phyloP scores from a whole-genome alignment of 495 filamentous ascomycete genomes.

The Xylaria bambusicola region DNA sequence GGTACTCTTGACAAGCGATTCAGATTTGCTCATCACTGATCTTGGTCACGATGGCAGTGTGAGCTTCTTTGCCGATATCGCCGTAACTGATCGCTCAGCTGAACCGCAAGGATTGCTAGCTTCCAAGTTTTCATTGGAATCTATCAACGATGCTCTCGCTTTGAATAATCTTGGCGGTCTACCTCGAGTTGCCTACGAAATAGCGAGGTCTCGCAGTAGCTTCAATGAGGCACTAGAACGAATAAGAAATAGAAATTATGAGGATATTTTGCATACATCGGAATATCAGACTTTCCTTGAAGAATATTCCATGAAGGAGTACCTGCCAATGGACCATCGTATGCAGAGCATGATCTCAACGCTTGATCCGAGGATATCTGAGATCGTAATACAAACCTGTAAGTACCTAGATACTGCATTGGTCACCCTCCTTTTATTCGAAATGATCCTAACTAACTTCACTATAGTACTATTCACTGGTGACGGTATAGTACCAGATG shows the following conservation, averaged over 20 bases:
- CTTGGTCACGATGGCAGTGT: constrained; percentile 60
- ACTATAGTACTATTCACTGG: constrained; percentile 13
- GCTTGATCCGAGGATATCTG: constrained; percentile 34
- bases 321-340: constrained; percentile 24
- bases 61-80: constrained; percentile 58
- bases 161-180: constrained; percentile 25
- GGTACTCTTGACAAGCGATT: constrained; percentile 67
- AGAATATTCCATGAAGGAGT: constrained; percentile 21
- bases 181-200: constrained; percentile 30
- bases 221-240: constrained; percentile 23
- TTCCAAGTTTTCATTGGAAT: constrained; percentile 21
- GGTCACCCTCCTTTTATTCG: no score
- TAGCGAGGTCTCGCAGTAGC: not conserved
- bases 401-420: no score
- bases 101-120: constrained; percentile 16
- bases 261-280: constrained; percentile 13
- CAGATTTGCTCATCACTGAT: constrained; percentile 71
- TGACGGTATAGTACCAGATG: not conserved
- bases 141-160: constrained; percentile 30
- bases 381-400: constrained; percentile 30
- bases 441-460: not conserved
- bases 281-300: constrained; percentile 25
- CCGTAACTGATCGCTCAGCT: constrained; percentile 3
- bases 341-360: constrained; percentile 24
- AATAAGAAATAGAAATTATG: constrained; percentile 14